Conservation (phyloP, 176 grass and related monocot species). For the Juncus effusus region DNA sequence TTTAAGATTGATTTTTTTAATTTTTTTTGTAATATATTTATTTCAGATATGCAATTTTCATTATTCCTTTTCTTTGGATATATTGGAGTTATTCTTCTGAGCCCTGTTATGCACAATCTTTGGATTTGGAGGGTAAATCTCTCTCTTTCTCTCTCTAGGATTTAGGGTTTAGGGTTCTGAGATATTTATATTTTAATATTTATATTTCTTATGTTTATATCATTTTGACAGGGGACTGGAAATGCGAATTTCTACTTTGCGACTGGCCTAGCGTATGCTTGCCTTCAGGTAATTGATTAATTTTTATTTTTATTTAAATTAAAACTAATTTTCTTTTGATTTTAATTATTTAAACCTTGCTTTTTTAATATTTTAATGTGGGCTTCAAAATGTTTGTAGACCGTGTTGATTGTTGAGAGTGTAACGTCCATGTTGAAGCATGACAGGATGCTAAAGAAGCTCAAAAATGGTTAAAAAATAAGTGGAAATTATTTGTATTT, state of each 20-base stretch:
- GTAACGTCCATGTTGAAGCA: constrained; percentile 79
- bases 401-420: constrained; percentile 64
- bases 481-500: too few species aligned
- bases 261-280: constrained; percentile 83
- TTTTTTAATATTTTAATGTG: constrained; percentile 11
- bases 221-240: constrained; percentile 65
- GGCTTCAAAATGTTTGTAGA: constrained; percentile 49
- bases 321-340: background rate
- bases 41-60: constrained; percentile 93
- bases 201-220: background rate
- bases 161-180: background rate
- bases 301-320: background rate
- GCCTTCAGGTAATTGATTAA: constrained; percentile 68
- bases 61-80: constrained; percentile 95
- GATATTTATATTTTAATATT: background rate
- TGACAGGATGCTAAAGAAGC: constrained; percentile 67
- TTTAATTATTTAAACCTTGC: constrained; percentile 1
- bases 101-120: constrained; percentile 96
- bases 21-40: constrained; percentile 23
- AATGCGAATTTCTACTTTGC: constrained; percentile 99
- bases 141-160: constrained; percentile 14
- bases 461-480: constrained; percentile 30
- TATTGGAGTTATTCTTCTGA: constrained; percentile 77
- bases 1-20: constrained; percentile 19
- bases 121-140: constrained; percentile 97